Percentiles rank a stretch among this genome's conserved stretches.
phyloP scores from a whole-genome alignment of 768 basidiomycete genomes.

The Mycena alexandri region DNA sequence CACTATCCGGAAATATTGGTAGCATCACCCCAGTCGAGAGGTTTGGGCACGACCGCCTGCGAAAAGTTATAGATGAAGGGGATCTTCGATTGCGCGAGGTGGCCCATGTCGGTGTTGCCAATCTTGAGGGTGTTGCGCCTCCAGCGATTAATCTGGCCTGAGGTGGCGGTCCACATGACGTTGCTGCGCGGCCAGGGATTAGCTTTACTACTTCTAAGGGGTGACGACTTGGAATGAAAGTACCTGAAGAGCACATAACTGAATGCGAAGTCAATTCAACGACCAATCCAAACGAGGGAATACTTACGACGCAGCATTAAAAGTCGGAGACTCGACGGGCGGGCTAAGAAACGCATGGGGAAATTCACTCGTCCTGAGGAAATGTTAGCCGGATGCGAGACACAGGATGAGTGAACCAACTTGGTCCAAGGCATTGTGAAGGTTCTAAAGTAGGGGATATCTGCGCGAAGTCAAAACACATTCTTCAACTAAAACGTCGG shows the following conservation, averaged over 20 bases:
- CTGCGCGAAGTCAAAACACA: conserved; percentile 39
- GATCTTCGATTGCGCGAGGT: conserved; percentile 66
- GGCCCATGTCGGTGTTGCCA: conserved; percentile 68
- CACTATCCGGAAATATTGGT: conserved; percentile 70
- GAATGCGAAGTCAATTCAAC: conserved; percentile 4
- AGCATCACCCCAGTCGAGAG: conserved; percentile 77
- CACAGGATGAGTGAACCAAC: background rate
- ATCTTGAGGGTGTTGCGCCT: conserved; percentile 64
- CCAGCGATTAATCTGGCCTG: conserved; percentile 77
- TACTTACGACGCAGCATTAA: conserved; percentile 70
- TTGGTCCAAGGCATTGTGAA: conserved; percentile 55
- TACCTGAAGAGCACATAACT: conserved; percentile 74
- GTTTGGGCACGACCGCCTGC: conserved; percentile 74
- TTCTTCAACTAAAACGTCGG: background rate
- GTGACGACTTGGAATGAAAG: conserved; percentile 28
- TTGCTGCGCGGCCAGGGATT: conserved; percentile 47
- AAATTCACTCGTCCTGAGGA: conserved; percentile 70
- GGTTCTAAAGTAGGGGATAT: conserved; percentile 75
- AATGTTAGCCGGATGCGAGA: conserved; percentile 67
- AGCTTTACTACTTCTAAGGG: background rate
- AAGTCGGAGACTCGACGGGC: conserved; percentile 71
- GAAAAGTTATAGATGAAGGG: conserved; percentile 76
- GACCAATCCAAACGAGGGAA: too few species aligned
- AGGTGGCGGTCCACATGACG: conserved; percentile 77
- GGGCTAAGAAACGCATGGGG: conserved; percentile 76